Evolutionary conservation across 1,284 basidiomycete genomes (phyloP).

Genomic region (Kalmanozyma brasiliensis): DNA sequence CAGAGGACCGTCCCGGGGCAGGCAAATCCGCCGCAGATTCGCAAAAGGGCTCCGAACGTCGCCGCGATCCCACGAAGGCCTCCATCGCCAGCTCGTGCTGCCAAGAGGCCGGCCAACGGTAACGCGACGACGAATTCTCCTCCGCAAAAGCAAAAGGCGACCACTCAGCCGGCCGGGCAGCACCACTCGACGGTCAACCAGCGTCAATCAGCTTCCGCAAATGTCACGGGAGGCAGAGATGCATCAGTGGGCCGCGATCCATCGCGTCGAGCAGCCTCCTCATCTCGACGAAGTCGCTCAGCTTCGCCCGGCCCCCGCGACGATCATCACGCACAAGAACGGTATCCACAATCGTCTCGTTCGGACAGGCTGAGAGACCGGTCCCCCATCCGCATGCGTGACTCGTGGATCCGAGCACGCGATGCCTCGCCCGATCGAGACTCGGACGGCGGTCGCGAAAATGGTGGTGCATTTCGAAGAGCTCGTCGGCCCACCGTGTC

Average conservation of each 20-base stretch:
- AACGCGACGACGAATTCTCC: not conserved
- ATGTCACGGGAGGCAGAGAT: not conserved
- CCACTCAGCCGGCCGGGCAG: not conserved
- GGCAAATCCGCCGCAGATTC: conserved; percentile 27
- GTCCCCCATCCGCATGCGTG: conserved; percentile 8
- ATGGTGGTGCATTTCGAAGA: not conserved
- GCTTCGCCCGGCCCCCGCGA: conserved; percentile 10
- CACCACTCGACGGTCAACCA: not conserved
- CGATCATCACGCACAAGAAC: not conserved
- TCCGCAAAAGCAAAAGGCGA: conserved; percentile 13
- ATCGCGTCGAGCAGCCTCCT: not conserved
- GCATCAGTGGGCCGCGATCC: not conserved
- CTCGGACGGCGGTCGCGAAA: not conserved
- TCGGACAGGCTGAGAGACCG: not conserved
- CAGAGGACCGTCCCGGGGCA: conserved; percentile 2
- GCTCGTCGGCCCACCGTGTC: not conserved
- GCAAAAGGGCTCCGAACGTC: conserved; percentile 2
- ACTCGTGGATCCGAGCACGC: conserved; percentile 15
- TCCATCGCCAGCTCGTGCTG: not conserved
- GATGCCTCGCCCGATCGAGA: not conserved
- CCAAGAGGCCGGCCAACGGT: conserved; percentile 16
- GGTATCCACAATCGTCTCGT: conserved; percentile 1
- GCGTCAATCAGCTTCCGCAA: too few species aligned
- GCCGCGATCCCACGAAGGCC: not conserved
- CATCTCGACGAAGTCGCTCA: conserved; percentile 2